Evolutionary conservation across 108 stramenopile species (phyloP).

Genomic region (Mayamaea pseudoterrestris): DNA sequence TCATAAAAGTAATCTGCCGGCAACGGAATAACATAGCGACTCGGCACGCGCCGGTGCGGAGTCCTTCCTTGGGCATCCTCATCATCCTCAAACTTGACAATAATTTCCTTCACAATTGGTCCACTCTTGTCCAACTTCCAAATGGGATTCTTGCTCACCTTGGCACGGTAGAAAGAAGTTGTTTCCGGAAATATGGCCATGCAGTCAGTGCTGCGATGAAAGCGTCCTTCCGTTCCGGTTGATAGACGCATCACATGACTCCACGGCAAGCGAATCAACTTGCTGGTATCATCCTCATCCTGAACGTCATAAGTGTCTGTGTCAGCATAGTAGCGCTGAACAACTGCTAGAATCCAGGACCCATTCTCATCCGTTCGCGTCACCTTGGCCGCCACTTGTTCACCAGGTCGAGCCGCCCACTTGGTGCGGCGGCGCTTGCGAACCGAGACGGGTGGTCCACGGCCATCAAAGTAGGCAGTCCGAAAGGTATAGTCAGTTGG

Average conservation of each 20-base stretch:
- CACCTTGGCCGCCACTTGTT: constrained; percentile 93
- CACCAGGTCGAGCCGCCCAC: constrained; percentile 68
- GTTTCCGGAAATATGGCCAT: constrained; percentile 99
- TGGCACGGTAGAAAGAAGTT: constrained; percentile 89
- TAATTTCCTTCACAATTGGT: constrained; percentile 80
- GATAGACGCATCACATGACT: constrained; percentile 82
- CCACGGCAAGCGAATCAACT: constrained; percentile 88
- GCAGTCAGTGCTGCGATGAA: constrained; percentile 75
- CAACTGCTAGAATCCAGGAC: constrained; percentile 87
- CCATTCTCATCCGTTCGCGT: constrained; percentile 92
- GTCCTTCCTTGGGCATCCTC: constrained; percentile 82
- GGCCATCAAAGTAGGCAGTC: constrained; percentile 54
- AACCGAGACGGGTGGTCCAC: constrained; percentile 14
- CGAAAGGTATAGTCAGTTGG: constrained; percentile 62
- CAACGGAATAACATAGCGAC: constrained; percentile 86
- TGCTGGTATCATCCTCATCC: constrained; percentile 90
- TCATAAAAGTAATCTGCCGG: constrained; percentile 78
- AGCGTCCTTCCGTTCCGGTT: constrained; percentile 74
- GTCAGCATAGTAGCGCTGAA: constrained; percentile 76
- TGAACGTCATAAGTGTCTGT: constrained; percentile 93
- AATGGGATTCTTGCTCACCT: constrained; percentile 72
- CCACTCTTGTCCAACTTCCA: constrained; percentile 47
- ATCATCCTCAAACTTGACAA: constrained; percentile 94
- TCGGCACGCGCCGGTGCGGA: constrained; percentile 84
- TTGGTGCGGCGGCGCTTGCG: constrained; percentile 63